Evolutionary conservation across 2,329 filamentous ascomycete species (phyloP).

Genomic region (Ascochyta viciae-villosae): DNA sequence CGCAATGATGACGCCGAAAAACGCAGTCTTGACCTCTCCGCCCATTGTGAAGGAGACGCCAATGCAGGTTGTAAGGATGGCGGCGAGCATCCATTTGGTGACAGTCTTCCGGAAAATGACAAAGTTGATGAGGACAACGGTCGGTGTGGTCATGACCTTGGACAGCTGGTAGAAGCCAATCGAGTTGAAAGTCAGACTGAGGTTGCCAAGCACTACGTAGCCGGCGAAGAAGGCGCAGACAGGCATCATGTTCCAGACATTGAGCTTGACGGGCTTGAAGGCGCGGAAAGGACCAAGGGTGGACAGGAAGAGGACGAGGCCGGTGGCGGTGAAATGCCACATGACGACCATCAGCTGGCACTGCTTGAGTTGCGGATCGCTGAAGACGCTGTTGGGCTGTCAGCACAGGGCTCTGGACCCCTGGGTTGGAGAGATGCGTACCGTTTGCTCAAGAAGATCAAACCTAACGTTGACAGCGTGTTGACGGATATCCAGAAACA

Average conservation of each 20-base stretch:
- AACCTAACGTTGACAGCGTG: conserved; percentile 52
- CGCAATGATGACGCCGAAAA: conserved; percentile 53
- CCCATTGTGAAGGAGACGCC: conserved; percentile 56
- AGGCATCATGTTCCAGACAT: conserved; percentile 54
- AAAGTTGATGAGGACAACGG: conserved; percentile 56
- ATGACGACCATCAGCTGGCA: conserved; percentile 57
- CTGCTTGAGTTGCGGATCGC: conserved; percentile 52
- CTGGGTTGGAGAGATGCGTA: conserved; percentile 25
- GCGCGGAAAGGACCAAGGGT: conserved; percentile 53
- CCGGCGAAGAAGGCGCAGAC: conserved; percentile 57
- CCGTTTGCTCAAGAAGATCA: conserved; percentile 57
- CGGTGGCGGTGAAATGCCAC: conserved; percentile 57
- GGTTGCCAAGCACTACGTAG: conserved; percentile 56
- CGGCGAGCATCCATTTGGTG: conserved; percentile 50
- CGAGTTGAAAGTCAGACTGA: conserved; percentile 56
- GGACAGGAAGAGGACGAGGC: conserved; percentile 53
- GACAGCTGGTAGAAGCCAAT: conserved; percentile 58
- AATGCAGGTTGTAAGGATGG: conserved; percentile 53
- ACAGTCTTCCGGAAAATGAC: conserved; percentile 53
- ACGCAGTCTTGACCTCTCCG: conserved; percentile 49
- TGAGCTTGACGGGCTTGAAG: conserved; percentile 54
- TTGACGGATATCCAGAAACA: conserved; percentile 53
- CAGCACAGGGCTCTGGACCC: conserved; percentile 19
- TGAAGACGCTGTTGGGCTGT: conserved; percentile 51
- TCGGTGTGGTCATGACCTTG: conserved; percentile 58